A percentile compares a stretch with the other conserved stretches of the same genome.
Conservation (phyloP, 176 grass and related monocot species). For the Alopecurus myosuroides region DNA sequence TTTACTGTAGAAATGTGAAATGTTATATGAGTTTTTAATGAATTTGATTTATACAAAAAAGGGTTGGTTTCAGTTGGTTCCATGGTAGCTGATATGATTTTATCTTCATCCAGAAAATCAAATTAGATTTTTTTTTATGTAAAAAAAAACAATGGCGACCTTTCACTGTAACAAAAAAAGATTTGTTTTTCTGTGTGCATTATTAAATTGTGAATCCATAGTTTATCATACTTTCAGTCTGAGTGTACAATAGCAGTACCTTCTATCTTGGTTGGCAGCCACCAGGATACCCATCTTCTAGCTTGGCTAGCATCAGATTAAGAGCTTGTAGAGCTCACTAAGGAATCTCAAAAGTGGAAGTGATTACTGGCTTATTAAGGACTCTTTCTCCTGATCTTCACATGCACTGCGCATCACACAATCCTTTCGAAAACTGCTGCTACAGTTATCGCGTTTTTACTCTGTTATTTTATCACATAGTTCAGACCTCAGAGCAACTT, state of each 20-base stretch:
- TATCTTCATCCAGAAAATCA: background rate
- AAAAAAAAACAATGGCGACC: background rate
- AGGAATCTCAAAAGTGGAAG: background rate
- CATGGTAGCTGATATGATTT: background rate
- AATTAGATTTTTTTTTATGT: background rate
- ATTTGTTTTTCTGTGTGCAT: background rate
- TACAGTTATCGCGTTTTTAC: background rate
- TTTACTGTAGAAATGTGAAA: conserved; percentile 1
- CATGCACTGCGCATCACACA: background rate
- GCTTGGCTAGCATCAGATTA: background rate
- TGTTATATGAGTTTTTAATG: background rate
- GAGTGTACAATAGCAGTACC: background rate
- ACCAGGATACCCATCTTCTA: background rate
- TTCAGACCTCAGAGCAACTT: background rate
- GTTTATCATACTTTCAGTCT: background rate
- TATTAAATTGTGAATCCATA: background rate
- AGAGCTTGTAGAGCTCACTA: background rate
- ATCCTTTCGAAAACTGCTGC: background rate
- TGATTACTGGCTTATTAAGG: background rate
- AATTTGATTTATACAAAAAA: background rate
- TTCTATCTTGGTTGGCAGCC: background rate
- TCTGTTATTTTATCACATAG: background rate
- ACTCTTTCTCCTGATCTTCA: background rate
- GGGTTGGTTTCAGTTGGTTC: background rate
- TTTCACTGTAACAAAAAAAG: background rate